phyloP scores from a whole-genome alignment of 208 protist genomes.

The Leishmania aethiopica region DNA sequence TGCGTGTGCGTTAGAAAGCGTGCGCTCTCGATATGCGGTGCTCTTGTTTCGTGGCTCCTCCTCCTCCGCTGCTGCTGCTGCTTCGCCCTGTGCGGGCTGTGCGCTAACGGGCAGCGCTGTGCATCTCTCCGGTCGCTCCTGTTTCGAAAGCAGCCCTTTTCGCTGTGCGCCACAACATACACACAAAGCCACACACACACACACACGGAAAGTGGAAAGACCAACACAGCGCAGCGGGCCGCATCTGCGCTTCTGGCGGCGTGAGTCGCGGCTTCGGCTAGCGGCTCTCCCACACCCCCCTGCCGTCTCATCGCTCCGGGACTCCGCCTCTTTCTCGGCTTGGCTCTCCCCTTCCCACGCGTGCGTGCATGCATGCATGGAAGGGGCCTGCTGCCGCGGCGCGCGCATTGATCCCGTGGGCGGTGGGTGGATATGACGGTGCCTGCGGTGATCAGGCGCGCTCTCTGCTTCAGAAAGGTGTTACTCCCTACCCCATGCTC shows the following conservation, averaged over 20 bases:
- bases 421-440: too few species aligned
- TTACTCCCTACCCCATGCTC: neutral
- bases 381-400: neutral
- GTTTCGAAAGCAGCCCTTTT: too few species aligned
- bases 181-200: neutral
- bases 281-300: neutral
- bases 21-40: neutral
- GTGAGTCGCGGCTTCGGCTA: neutral
- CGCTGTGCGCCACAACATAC: neutral
- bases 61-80: neutral
- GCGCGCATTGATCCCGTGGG: neutral
- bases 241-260: neutral
- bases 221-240: neutral
- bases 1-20: neutral
- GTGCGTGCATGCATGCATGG: neutral
- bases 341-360: neutral
- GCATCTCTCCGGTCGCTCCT: neutral
- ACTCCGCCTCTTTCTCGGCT: neutral
- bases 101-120: neutral
- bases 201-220: neutral
- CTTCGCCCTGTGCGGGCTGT: neutral
- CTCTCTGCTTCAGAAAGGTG: neutral
- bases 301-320: neutral
- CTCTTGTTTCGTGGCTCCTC: neutral
- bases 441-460: neutral